Percentiles rank a stretch among this genome's conserved stretches.
These are phyloP conservation scores for Bacidia gigantensis DNA, from an alignment of 495 filamentous ascomycete genomes.

Conservation along the genomic window DNA sequence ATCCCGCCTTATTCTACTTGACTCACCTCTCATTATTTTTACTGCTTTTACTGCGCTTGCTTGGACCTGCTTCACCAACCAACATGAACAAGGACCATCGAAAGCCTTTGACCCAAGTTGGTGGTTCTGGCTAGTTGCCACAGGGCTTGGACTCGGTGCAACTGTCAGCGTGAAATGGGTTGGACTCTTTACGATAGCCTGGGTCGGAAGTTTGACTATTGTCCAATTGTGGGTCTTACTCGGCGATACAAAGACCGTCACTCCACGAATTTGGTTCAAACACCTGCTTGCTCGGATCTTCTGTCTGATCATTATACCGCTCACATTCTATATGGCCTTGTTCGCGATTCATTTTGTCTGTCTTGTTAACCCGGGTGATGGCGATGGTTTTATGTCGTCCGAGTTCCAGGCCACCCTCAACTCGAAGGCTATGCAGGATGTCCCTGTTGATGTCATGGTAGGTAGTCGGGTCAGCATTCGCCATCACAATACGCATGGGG, in stretches of 20 bases:
- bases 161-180: slow-evolving; percentile 98
- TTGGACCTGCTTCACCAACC: slow-evolving; percentile 89
- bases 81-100: slow-evolving; percentile 81
- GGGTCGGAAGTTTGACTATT: slow-evolving; percentile 84
- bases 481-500: slow-evolving; percentile 93
- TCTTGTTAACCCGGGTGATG: slow-evolving; percentile 86
- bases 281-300: slow-evolving; percentile 86
- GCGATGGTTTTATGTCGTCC: slow-evolving; percentile 98
- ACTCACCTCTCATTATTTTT: slow-evolving; percentile 86
- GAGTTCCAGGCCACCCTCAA: slow-evolving; percentile 98
- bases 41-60: slow-evolving; percentile 84
- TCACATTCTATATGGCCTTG: slow-evolving; percentile 86
- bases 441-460: slow-evolving; percentile 79
- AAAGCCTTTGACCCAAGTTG: slow-evolving; percentile 77
- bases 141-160: slow-evolving; percentile 75
- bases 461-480: slow-evolving; percentile 77
- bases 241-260: slow-evolving; percentile 73
- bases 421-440: slow-evolving; percentile 88
- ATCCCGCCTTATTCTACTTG: slow-evolving; percentile 86
- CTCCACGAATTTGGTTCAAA: slow-evolving; percentile 80
- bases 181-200: slow-evolving; percentile 94
- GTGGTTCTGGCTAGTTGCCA: slow-evolving; percentile 96
- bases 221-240: slow-evolving; percentile 90
- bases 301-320: slow-evolving; percentile 81
- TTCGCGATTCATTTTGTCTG: slow-evolving; percentile 92